Conservation (phyloP, 2,329 filamentous ascomycete genomes). For the Lecanicillium sp. region DNA sequence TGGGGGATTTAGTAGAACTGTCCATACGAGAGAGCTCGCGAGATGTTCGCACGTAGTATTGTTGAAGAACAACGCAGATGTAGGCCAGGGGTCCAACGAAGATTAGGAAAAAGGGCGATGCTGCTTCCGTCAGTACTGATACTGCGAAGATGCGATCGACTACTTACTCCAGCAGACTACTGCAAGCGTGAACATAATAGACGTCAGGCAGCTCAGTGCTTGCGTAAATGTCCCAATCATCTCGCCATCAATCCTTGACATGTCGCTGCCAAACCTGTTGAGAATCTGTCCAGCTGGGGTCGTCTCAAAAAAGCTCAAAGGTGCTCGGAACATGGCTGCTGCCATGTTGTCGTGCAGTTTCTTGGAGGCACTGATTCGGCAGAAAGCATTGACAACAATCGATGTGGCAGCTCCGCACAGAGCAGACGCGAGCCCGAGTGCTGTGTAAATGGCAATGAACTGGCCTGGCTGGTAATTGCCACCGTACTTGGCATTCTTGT, state of each 20-base stretch:
- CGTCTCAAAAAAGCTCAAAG: slow-evolving; percentile 93
- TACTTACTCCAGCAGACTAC: slow-evolving; percentile 74
- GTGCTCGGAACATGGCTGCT: slow-evolving; percentile 82
- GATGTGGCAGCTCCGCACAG: slow-evolving; percentile 76
- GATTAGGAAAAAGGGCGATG: slow-evolving; percentile 61
- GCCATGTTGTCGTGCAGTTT: slow-evolving; percentile 92
- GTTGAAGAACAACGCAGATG: slow-evolving; percentile 80
- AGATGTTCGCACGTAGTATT: slow-evolving; percentile 85
- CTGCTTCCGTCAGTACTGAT: slow-evolving; percentile 66
- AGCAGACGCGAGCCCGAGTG: slow-evolving; percentile 74
- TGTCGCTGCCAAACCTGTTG: slow-evolving; percentile 77
- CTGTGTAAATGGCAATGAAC: slow-evolving; percentile 84
- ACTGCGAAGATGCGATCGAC: slow-evolving; percentile 71
- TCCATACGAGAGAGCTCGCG: slow-evolving; percentile 86
- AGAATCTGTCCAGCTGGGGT: slow-evolving; percentile 83
- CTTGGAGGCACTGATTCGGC: slow-evolving; percentile 86
- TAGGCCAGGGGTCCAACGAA: slow-evolving; percentile 68
- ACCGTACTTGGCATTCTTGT: slow-evolving; percentile 58
- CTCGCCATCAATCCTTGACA: slow-evolving; percentile 22
- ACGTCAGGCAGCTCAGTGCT: slow-evolving; percentile 6
- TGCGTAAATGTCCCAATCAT: slow-evolving; percentile 8
- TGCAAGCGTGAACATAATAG: slow-evolving; percentile 46
- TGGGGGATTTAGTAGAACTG: slow-evolving; percentile 80
- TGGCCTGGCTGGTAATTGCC: slow-evolving; percentile 67
- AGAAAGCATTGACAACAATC: slow-evolving; percentile 90